Percentiles rank a stretch among this genome's conserved stretches.
phyloP scores from a whole-genome alignment of 352 stramenopile genomes.

The Globisporangium nodosum region DNA sequence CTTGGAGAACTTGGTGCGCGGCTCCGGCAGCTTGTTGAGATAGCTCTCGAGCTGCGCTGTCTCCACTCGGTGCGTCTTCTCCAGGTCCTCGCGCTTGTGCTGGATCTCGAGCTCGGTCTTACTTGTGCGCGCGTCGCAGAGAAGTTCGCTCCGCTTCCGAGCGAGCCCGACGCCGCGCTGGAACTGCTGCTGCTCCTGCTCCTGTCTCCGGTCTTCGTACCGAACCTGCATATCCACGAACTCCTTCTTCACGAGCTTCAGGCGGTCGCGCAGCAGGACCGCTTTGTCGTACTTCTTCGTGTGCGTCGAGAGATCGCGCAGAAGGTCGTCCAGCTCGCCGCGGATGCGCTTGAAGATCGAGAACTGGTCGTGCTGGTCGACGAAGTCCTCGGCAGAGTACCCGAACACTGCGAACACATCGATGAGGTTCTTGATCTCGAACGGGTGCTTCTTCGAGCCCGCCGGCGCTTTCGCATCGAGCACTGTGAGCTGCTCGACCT shows the following conservation, averaged over 20 bases:
- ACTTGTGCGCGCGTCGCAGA: conserved; percentile 23
- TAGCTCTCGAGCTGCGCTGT: conserved; percentile 57
- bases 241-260: conserved; percentile 56
- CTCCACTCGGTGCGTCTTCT: conserved; percentile 58
- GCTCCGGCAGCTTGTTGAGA: conserved; percentile 44
- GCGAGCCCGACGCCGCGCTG: conserved; percentile 34
- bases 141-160: conserved; percentile 25
- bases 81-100: conserved; percentile 40
- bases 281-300: conserved; percentile 74
- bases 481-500: conserved; percentile 40
- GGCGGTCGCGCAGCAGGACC: conserved; percentile 53
- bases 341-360: conserved; percentile 63
- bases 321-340: conserved; percentile 46
- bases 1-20: conserved; percentile 66
- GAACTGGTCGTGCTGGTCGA: conserved; percentile 70
- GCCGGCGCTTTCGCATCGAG: conserved; percentile 35
- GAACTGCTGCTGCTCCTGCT: conserved; percentile 44
- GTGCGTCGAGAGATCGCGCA: conserved; percentile 42
- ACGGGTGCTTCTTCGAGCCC: conserved; percentile 37
- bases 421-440: conserved; percentile 59
- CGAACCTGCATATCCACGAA: conserved; percentile 61
- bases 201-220: conserved; percentile 51
- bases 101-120: conserved; percentile 39
- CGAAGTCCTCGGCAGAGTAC: conserved; percentile 49
- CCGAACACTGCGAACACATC: conserved; percentile 73